phyloP scores from a whole-genome alignment of 805 yeast genomes.

The Metschnikowia amazonensis region DNA sequence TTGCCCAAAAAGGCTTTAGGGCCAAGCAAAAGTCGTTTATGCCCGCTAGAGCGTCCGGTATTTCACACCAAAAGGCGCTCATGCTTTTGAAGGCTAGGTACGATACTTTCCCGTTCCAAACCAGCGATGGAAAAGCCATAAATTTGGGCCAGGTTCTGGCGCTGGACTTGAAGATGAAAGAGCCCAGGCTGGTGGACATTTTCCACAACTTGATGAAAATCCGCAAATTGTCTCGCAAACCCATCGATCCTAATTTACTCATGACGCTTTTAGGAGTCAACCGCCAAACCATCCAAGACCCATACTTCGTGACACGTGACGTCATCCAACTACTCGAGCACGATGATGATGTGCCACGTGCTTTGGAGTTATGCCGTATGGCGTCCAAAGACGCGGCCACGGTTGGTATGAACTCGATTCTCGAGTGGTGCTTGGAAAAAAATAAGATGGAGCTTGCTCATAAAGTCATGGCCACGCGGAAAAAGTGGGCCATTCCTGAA shows the following conservation, averaged over 20 bases:
- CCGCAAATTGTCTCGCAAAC: conserved; percentile 20
- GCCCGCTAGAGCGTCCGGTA: background rate
- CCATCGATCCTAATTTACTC: conserved; percentile 44
- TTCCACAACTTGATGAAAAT: conserved; percentile 30
- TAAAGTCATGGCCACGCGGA: conserved; percentile 49
- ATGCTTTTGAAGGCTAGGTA: conserved; percentile 28
- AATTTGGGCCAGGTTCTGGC: conserved; percentile 23
- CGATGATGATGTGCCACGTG: conserved; percentile 48
- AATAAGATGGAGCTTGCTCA: conserved; percentile 47
- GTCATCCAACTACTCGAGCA: conserved; percentile 48
- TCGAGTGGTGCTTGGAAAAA: conserved; percentile 45
- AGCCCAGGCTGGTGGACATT: conserved; percentile 22
- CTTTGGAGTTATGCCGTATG: conserved; percentile 46
- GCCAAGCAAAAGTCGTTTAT: conserved; percentile 5
- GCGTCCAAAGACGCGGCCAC: conserved; percentile 46
- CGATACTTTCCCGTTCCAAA: conserved; percentile 25
- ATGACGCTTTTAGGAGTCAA: conserved; percentile 57
- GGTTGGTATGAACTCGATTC: conserved; percentile 62
- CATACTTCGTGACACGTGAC: conserved; percentile 52
- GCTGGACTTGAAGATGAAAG: conserved; percentile 22
- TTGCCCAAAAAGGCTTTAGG: conserved; percentile 10
- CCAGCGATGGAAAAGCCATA: conserved; percentile 23
- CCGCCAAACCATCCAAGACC: conserved; percentile 54
- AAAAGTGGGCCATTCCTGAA: conserved; percentile 56
- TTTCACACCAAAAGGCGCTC: conserved; percentile 23